Evolutionary conservation across 805 yeast species (phyloP).

Genomic region (Millerozyma acaciae): DNA sequence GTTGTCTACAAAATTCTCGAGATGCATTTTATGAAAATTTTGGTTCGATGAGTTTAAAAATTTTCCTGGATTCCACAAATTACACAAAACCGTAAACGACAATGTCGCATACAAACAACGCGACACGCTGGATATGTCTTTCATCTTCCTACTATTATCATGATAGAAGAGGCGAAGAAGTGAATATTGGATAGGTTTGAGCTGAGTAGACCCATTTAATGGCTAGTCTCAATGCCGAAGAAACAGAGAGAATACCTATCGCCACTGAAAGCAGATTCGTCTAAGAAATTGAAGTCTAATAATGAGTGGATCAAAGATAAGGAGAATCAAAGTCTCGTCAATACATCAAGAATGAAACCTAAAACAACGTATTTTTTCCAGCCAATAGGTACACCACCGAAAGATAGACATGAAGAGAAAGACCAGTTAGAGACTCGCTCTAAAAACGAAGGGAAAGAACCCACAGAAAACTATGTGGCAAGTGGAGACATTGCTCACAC

Average conservation of each 20-base stretch:
- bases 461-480: too few relatives aligned
- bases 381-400: constrained; percentile 29
- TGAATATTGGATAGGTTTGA: too few relatives aligned
- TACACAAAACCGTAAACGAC: constrained; percentile 9
- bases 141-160: too few relatives aligned
- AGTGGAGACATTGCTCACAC: too few relatives aligned
- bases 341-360: constrained; percentile 2
- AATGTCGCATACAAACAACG: too few relatives aligned
- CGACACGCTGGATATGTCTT: too few relatives aligned
- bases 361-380: constrained; percentile 33
- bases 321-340: neutral
- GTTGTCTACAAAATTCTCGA: constrained; percentile 4
- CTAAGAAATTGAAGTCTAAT: neutral
- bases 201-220: too few relatives aligned
- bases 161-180: too few relatives aligned
- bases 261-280: neutral
- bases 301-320: neutral
- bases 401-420: neutral
- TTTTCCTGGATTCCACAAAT: constrained; percentile 5
- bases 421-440: too few relatives aligned
- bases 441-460: too few relatives aligned
- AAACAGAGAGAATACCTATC: neutral
- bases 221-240: too few relatives aligned
- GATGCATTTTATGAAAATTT: constrained; percentile 6
- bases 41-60: constrained; percentile 10